Evolutionary conservation across 2,329 filamentous ascomycete species (phyloP).

Genomic region (Dichotomopilus funicola): DNA sequence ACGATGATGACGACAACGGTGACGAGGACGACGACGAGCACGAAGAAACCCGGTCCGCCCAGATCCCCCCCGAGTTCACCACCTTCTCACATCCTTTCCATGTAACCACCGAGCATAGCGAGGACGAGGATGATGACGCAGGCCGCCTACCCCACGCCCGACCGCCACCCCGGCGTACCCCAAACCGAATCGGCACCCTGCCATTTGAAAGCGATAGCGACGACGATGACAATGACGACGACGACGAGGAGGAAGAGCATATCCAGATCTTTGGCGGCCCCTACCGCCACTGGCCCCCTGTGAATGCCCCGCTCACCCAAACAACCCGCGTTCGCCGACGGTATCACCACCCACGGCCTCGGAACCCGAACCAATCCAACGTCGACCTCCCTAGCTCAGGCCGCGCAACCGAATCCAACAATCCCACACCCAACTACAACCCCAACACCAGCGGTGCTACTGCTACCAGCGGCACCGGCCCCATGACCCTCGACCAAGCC

Average conservation of each 20-base stretch:
- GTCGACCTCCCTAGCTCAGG: background rate
- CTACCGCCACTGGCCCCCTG: constrained; percentile 11
- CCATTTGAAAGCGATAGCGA: constrained; percentile 47
- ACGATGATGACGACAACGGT: constrained; percentile 29
- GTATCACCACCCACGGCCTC: background rate
- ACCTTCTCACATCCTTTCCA: constrained; percentile 43
- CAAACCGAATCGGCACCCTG: constrained; percentile 48
- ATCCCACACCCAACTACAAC: background rate
- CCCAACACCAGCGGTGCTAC: constrained; percentile 6
- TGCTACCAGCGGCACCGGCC: constrained; percentile 20
- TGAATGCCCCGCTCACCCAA: background rate
- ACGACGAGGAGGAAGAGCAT: constrained; percentile 37
- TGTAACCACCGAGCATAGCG: constrained; percentile 54
- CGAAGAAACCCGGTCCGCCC: constrained; percentile 37
- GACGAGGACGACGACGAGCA: constrained; percentile 39
- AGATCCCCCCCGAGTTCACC: constrained; percentile 52
- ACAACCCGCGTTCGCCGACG: constrained; percentile 4
- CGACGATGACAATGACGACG: constrained; percentile 38
- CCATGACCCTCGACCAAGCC: constrained; percentile 33
- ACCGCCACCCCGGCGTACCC: constrained; percentile 32
- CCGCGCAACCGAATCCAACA: background rate
- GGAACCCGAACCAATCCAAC: too few relatives aligned
- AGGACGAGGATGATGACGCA: constrained; percentile 49
- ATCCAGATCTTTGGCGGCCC: background rate
- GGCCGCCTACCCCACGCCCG: constrained; percentile 21